These are phyloP conservation scores for Fusarium citri DNA, from an alignment of 2,329 filamentous ascomycete genomes.

Conservation along the genomic window DNA sequence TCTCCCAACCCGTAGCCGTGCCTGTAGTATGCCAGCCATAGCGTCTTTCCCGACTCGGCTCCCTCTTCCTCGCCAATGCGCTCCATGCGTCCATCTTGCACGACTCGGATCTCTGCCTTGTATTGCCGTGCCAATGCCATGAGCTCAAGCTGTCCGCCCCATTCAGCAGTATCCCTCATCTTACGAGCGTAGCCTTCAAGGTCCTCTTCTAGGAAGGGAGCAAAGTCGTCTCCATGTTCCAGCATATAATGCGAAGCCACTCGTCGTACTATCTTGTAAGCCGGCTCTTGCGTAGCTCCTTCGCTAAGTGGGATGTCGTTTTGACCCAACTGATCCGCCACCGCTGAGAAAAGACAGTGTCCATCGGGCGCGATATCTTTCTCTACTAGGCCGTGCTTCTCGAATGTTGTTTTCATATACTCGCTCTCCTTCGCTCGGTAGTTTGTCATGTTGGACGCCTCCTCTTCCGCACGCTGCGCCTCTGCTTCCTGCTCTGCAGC, in stretches of 20 bases:
- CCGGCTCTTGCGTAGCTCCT: constrained; percentile 44
- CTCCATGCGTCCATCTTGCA: constrained; percentile 86
- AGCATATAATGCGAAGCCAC: constrained; percentile 83
- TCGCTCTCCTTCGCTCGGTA: constrained; percentile 76
- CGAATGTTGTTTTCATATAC: constrained; percentile 76
- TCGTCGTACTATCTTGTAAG: constrained; percentile 75
- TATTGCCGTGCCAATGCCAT: constrained; percentile 86
- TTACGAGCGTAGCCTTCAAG: constrained; percentile 78
- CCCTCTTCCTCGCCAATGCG: constrained; percentile 68
- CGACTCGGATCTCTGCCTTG: constrained; percentile 81
- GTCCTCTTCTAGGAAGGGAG: constrained; percentile 86
- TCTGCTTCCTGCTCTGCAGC: constrained; percentile 84
- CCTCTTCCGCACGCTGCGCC: constrained; percentile 74
- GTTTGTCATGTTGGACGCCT: constrained; percentile 81
- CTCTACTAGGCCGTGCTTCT: constrained; percentile 73
- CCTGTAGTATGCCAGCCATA: constrained; percentile 96
- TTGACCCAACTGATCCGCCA: constrained; percentile 82
- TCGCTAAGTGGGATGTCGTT: constrained; percentile 58
- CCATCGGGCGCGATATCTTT: constrained; percentile 88
- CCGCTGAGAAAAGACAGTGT: constrained; percentile 92
- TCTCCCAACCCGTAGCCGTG: constrained; percentile 95
- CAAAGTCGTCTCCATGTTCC: constrained; percentile 81
- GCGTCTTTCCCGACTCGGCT: constrained; percentile 61
- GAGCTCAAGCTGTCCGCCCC: constrained; percentile 94
- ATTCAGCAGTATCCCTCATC: constrained; percentile 89